Percentiles rank a stretch among this genome's conserved stretches.
Evolutionary conservation across 768 basidiomycete genomes (phyloP).

Genomic region (Leccinum disarticulatum): DNA sequence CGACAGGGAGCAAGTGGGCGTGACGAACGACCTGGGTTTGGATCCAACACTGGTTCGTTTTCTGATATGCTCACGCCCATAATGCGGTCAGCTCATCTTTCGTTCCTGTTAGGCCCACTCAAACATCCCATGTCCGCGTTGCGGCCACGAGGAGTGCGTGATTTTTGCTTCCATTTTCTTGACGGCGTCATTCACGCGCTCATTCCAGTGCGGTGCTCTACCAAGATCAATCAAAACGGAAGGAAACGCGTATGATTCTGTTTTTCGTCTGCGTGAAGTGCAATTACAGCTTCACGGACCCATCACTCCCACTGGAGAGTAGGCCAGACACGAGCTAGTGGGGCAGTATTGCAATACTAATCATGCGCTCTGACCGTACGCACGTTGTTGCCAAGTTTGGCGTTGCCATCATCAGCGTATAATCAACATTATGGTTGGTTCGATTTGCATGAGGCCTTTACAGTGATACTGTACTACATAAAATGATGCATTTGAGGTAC

Average conservation of each 20-base stretch:
- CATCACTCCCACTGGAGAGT: conserved; percentile 51
- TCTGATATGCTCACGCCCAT: background rate
- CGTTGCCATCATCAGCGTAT: background rate
- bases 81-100: background rate
- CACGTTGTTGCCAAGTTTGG: conserved; percentile 2
- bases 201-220: conserved; percentile 82
- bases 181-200: conserved; percentile 6
- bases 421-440: background rate
- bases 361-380: conserved; percentile 3
- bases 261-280: conserved; percentile 90
- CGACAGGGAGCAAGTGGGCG: conserved; percentile 86
- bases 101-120: conserved; percentile 63
- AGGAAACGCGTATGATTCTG: conserved; percentile 91
- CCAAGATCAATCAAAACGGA: conserved; percentile 96
- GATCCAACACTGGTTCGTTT: conserved; percentile 82
- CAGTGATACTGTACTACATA: background rate
- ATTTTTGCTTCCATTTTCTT: background rate
- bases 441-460: background rate
- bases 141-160: conserved; percentile 81
- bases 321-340: conserved; percentile 30
- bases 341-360: conserved; percentile 4
- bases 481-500: background rate
- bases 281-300: conserved; percentile 73
- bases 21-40: conserved; percentile 81
- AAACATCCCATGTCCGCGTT: conserved; percentile 79